Conservation (phyloP, 1,284 basidiomycete genomes). For the Malassezia nana region DNA sequence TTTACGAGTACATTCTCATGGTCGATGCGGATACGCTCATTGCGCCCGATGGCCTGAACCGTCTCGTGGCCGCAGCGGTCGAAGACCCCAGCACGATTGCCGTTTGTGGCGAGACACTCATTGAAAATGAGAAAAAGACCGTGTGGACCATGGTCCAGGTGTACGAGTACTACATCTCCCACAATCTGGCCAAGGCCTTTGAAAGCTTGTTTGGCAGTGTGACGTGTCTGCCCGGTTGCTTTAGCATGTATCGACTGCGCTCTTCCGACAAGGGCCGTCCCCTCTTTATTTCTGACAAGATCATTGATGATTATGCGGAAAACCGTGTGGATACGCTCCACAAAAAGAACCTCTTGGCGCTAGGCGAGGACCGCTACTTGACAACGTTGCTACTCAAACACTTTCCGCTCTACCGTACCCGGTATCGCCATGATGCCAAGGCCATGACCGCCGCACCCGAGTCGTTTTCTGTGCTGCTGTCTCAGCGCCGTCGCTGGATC, state of each 20-base stretch:
- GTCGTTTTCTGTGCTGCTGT: constrained; percentile 88
- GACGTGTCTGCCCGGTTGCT: constrained; percentile 76
- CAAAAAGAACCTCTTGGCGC: constrained; percentile 74
- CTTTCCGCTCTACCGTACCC: constrained; percentile 60
- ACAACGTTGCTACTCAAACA: constrained; percentile 82
- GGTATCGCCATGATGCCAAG: constrained; percentile 84
- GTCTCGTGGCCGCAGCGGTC: constrained; percentile 71
- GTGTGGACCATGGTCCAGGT: constrained; percentile 97
- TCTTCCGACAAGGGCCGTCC: constrained; percentile 48
- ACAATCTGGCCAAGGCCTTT: constrained; percentile 93
- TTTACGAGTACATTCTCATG: constrained; percentile 95
- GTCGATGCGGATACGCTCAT: constrained; percentile 91
- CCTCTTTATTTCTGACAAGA: constrained; percentile 60
- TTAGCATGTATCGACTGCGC: constrained; percentile 47
- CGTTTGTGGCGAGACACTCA: constrained; percentile 83
- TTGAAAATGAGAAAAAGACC: constrained; percentile 81
- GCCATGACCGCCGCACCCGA: constrained; percentile 55
- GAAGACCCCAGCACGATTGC: constrained; percentile 87
- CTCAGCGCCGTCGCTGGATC: constrained; percentile 97
- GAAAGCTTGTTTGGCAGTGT: constrained; percentile 93
- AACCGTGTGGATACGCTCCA: constrained; percentile 93
- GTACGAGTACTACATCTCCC: constrained; percentile 49
- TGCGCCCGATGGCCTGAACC: constrained; percentile 71
- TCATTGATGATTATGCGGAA: constrained; percentile 87
- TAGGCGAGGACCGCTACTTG: constrained; percentile 96